These are phyloP conservation scores for Neurospora terricola DNA, from an alignment of 495 filamentous ascomycete genomes.

Conservation along the genomic window DNA sequence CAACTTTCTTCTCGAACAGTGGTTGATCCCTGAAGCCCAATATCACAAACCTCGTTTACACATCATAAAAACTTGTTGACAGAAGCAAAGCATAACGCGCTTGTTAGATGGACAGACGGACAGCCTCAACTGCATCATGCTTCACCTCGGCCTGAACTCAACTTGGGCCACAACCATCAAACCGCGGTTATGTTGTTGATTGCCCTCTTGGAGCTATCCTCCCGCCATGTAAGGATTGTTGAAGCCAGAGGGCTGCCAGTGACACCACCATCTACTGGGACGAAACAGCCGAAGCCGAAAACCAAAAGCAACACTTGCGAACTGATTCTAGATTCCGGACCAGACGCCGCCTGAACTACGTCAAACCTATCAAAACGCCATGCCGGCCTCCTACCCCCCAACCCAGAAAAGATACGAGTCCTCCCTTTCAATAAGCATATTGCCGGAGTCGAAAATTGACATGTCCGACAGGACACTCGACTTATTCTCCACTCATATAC, in stretches of 20 bases:
- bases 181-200: not conserved
- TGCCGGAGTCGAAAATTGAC: not conserved
- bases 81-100: not conserved
- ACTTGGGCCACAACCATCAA: not conserved
- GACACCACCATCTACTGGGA: not conserved
- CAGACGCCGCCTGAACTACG: not conserved
- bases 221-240: not conserved
- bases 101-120: not conserved
- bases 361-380: not conserved
- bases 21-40: not conserved
- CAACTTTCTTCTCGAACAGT: not conserved
- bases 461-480: not conserved
- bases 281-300: not conserved
- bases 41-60: not conserved
- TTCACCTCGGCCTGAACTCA: not conserved
- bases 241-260: not conserved
- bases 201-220: not conserved
- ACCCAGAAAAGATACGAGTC: not conserved
- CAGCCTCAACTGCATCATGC: not conserved
- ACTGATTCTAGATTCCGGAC: not conserved
- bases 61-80: not conserved
- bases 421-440: not conserved
- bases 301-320: not conserved
- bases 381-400: not conserved
- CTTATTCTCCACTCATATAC: not conserved